These are phyloP conservation scores for Ceratonia siliqua DNA, from an alignment of 306 rosid genomes.

Conservation along the genomic window DNA sequence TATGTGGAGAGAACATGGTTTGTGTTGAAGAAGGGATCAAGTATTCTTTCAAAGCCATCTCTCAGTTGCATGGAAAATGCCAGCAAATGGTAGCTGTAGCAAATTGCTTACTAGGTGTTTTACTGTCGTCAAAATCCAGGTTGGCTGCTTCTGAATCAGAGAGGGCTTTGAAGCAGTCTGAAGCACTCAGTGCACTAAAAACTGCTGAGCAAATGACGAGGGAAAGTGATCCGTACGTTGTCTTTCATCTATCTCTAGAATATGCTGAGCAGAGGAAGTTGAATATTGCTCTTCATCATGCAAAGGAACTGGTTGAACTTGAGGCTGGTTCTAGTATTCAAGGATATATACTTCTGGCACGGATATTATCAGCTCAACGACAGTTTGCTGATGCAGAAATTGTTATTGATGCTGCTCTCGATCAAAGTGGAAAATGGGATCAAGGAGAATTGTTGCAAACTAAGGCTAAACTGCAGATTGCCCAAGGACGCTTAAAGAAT, in stretches of 20 bases:
- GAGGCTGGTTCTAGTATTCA: conserved; percentile 71
- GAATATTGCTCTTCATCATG: conserved; percentile 64
- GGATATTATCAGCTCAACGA: conserved; percentile 82
- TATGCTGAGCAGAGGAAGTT: conserved; percentile 85
- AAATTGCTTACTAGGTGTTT: conserved; percentile 71
- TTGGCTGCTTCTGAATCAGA: conserved; percentile 62
- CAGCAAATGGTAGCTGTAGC: conserved; percentile 55
- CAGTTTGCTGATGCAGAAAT: conserved; percentile 73
- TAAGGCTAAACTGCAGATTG: conserved; percentile 81
- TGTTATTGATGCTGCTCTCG: conserved; percentile 79
- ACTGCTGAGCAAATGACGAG: conserved; percentile 57
- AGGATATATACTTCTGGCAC: conserved; percentile 64
- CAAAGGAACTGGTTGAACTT: conserved; percentile 62
- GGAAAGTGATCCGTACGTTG: conserved; percentile 63
- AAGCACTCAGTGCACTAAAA: conserved; percentile 66
- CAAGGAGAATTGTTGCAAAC: conserved; percentile 83
- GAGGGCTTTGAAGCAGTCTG: conserved; percentile 58
- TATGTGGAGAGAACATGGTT: conserved; percentile 64
- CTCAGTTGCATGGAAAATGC: conserved; percentile 60
- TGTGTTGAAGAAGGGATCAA: conserved; percentile 66
- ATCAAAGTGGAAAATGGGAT: conserved; percentile 88
- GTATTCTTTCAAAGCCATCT: conserved; percentile 57
- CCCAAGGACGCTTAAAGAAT: conserved; percentile 71
- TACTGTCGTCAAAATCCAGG: conserved; percentile 65
- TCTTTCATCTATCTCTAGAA: conserved; percentile 81